A percentile compares a stretch with the other conserved stretches of the same genome.
phyloP scores from a whole-genome alignment of 2,329 filamentous ascomycete genomes.

The Cadophora luteo-olivacea region DNA sequence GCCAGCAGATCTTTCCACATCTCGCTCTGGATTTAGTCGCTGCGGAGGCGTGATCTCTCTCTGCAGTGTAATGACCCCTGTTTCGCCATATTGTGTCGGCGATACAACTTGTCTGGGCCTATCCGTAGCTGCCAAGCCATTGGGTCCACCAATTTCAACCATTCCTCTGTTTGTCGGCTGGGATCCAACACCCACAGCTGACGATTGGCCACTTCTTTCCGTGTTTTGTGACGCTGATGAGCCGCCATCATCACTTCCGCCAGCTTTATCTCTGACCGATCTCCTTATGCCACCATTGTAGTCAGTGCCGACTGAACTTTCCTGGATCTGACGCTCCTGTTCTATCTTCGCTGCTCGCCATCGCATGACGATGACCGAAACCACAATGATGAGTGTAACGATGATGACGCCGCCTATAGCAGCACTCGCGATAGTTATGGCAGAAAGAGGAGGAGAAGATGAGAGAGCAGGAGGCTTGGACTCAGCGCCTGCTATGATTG shows the following conservation, averaged over 20 bases:
- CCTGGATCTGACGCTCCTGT: slow-evolving; percentile 2
- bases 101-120: not conserved
- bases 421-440: slow-evolving; percentile 12
- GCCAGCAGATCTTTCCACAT: not conserved
- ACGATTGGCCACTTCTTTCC: not conserved
- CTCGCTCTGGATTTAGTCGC: not conserved
- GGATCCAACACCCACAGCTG: not conserved
- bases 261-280: not conserved
- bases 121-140: not conserved
- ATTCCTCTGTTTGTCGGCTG: not conserved
- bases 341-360: slow-evolving; percentile 5
- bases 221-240: not conserved
- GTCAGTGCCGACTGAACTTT: not conserved
- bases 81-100: not conserved
- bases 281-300: not conserved
- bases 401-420: slow-evolving; percentile 11
- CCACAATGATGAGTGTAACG: slow-evolving; percentile 15
- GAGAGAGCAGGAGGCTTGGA: not conserved
- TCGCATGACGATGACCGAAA: slow-evolving; percentile 10
- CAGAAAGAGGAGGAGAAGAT: slow-evolving; percentile 6
- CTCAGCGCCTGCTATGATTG: slow-evolving; percentile 3
- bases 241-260: not conserved
- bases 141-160: not conserved
- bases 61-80: not conserved
- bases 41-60: not conserved